These are phyloP conservation scores for Lupinus albus DNA, from an alignment of 306 rosid species.

Conservation along the genomic window DNA sequence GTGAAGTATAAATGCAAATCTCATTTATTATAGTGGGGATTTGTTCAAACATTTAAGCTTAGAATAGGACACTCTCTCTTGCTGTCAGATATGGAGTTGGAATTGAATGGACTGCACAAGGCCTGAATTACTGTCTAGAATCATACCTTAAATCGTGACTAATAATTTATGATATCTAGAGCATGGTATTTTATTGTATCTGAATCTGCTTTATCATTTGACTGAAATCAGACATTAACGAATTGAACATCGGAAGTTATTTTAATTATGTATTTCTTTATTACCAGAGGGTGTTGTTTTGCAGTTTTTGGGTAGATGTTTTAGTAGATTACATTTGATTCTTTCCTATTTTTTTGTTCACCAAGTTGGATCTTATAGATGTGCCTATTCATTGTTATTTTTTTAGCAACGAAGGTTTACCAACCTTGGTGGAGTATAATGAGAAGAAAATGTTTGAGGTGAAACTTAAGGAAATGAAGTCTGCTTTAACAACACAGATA, in stretches of 20 bases:
- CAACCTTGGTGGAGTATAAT: slow-evolving; percentile 87
- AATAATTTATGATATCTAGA: background rate
- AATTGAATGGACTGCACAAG: slow-evolving; percentile 9
- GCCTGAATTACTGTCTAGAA: background rate
- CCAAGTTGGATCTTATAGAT: slow-evolving; percentile 27
- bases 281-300: background rate
- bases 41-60: slow-evolving; percentile 1
- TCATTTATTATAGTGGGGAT: background rate
- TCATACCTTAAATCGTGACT: background rate
- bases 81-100: background rate
- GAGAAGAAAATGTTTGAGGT: slow-evolving; percentile 97
- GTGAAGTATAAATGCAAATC: background rate
- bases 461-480: slow-evolving; percentile 93
- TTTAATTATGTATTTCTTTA: background rate
- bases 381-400: slow-evolving; percentile 4
- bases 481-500: slow-evolving; percentile 86
- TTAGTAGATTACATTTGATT: background rate
- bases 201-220: slow-evolving; percentile 1
- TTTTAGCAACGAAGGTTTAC: slow-evolving; percentile 92
- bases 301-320: background rate
- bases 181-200: background rate
- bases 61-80: background rate
- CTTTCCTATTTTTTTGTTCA: slow-evolving; percentile 8
- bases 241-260: background rate
- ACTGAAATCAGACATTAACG: slow-evolving; percentile 2